Conservation (phyloP, 2,329 filamentous ascomycete species). For the Cladosporium phlei region DNA sequence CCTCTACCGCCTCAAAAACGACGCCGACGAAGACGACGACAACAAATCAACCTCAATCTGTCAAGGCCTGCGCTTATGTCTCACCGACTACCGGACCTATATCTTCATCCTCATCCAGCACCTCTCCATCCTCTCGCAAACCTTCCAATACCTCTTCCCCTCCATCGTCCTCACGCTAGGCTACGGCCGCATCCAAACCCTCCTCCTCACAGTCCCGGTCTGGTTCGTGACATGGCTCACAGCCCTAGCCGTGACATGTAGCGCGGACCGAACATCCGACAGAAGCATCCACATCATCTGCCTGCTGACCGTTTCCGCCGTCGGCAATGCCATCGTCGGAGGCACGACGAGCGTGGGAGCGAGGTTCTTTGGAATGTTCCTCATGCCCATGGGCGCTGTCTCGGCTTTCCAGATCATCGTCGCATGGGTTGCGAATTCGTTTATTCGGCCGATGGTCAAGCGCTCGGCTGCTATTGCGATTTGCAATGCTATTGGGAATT, state of each 20-base stretch:
- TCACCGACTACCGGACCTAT: conserved; percentile 49
- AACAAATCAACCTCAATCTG: conserved; percentile 37
- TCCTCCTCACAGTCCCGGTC: conserved; percentile 52
- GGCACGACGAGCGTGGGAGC: conserved; percentile 47
- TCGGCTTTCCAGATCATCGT: conserved; percentile 31
- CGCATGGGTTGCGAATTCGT: conserved; percentile 22
- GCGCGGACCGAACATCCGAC: conserved; percentile 51
- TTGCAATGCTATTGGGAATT: conserved; percentile 33
- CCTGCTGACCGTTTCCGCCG: conserved; percentile 49
- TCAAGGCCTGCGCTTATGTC: conserved; percentile 46
- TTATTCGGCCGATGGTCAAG: conserved; percentile 32
- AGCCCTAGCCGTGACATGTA: conserved; percentile 52
- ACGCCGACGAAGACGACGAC: conserved; percentile 44
- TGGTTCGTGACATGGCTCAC: conserved; percentile 54
- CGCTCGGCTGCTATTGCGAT: conserved; percentile 29
- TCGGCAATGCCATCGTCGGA: conserved; percentile 54
- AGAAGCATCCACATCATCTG: conserved; percentile 54
- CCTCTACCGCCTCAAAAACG: conserved; percentile 48
- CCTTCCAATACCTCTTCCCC: conserved; percentile 63
- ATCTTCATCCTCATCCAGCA: conserved; percentile 54
- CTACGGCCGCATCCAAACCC: conserved; percentile 50
- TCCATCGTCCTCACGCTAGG: conserved; percentile 59
- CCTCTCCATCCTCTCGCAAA: conserved; percentile 48
- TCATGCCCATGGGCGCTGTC: conserved; percentile 31
- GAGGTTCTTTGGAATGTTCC: conserved; percentile 59